Conservation (phyloP, 192 early-diverging fungal genomes). For the Coemansia sp. region DNA sequence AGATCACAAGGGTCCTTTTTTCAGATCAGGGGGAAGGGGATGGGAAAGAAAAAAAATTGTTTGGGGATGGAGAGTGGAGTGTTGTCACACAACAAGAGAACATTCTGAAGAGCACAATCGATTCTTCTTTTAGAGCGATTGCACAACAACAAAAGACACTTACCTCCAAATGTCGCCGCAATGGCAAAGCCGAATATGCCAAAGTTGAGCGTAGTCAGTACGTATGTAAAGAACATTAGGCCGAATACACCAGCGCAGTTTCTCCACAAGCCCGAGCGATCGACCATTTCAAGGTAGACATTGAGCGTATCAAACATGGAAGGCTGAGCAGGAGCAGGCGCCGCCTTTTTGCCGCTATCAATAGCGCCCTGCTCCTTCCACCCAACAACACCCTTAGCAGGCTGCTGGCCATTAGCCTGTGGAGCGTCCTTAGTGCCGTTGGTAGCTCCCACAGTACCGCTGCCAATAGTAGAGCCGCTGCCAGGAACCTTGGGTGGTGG, state of each 20-base stretch:
- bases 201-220: conserved; percentile 49
- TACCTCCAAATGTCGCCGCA: conserved; percentile 54
- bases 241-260: conserved; percentile 58
- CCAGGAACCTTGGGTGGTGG: conserved; percentile 15
- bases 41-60: neutral
- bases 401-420: neutral
- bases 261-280: conserved; percentile 55
- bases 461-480: neutral
- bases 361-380: conserved; percentile 57
- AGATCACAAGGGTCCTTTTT: neutral
- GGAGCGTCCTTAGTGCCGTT: conserved; percentile 8
- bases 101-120: neutral
- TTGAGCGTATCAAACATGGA: conserved; percentile 44
- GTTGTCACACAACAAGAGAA: neutral
- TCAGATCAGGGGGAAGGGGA: neutral
- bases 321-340: conserved; percentile 34
- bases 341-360: conserved; percentile 51
- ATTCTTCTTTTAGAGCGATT: neutral
- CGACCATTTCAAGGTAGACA: conserved; percentile 52
- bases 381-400: conserved; percentile 29
- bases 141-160: conserved; percentile 31
- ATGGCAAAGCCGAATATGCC: conserved; percentile 54
- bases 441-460: conserved; percentile 7
- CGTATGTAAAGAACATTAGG: conserved; percentile 53
- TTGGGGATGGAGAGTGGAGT: neutral